phyloP scores from a whole-genome alignment of 306 rosid species.

The Canavalia gladiata region DNA sequence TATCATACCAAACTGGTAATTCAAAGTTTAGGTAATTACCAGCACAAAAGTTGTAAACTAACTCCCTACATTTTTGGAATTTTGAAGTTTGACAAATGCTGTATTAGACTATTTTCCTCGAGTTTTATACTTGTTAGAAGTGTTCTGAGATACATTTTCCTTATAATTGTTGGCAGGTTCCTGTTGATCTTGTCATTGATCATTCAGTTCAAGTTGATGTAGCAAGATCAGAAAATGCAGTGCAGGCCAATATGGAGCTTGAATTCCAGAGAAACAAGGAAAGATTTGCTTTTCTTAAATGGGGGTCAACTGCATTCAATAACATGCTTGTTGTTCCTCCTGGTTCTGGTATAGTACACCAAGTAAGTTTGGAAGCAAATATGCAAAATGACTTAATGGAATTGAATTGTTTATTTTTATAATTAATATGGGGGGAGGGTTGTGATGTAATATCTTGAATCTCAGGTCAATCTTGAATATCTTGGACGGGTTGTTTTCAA shows the following conservation, averaged over 20 bases:
- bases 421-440: neutral
- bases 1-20: neutral
- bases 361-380: conserved; percentile 63
- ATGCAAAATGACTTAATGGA: conserved; percentile 19
- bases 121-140: conserved; percentile 37
- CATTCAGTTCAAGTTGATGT: conserved; percentile 98
- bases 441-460: conserved; percentile 39
- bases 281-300: conserved; percentile 92
- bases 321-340: conserved; percentile 98
- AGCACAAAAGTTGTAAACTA: conserved; percentile 9
- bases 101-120: neutral
- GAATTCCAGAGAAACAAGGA: conserved; percentile 91
- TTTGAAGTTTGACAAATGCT: neutral
- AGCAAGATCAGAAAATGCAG: conserved; percentile 83
- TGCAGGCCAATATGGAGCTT: conserved; percentile 93
- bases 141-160: conserved; percentile 1
- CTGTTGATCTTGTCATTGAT: conserved; percentile 94
- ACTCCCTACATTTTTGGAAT: conserved; percentile 3
- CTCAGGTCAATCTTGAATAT: conserved; percentile 95
- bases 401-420: conserved; percentile 18
- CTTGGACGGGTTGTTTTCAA: conserved; percentile 96
- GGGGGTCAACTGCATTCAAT: conserved; percentile 92
- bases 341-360: conserved; percentile 95
- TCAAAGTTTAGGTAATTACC: conserved; percentile 33
- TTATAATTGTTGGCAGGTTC: conserved; percentile 63